Evolutionary conservation across 768 basidiomycete species (phyloP).

Genomic region (Agaricus subrufescens): DNA sequence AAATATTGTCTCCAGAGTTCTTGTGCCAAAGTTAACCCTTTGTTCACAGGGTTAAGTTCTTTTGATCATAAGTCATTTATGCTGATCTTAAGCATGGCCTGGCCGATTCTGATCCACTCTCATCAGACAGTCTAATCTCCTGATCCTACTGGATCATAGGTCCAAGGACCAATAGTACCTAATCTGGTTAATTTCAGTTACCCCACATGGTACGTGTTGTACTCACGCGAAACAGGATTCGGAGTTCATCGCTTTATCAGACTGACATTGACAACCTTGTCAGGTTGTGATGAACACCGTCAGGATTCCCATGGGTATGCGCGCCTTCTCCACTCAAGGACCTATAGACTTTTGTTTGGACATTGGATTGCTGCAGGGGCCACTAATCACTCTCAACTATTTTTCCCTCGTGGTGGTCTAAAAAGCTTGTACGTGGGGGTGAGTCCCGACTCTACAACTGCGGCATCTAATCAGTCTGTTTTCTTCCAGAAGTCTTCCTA

Average conservation of each 20-base stretch:
- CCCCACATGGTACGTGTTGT: conserved; percentile 37
- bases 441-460: not conserved
- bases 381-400: conserved; percentile 55
- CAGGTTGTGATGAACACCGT: conserved; percentile 68
- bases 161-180: no score
- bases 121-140: no score
- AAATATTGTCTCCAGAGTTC: no score
- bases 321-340: not conserved
- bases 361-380: conserved; percentile 79
- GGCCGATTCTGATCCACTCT: no score
- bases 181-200: no score
- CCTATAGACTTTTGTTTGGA: conserved; percentile 46
- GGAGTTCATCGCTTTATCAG: conserved; percentile 70
- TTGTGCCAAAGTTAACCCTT: no score
- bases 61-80: no score
- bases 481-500: no score
- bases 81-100: no score
- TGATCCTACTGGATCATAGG: no score
- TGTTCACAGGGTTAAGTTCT: no score
- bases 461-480: not conserved
- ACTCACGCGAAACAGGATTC: conserved; percentile 32
- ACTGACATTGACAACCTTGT: conserved; percentile 51
- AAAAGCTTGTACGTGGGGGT: conserved; percentile 43
- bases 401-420: conserved; percentile 68
- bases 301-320: conserved; percentile 58